Percentiles rank a stretch among this genome's conserved stretches.
Evolutionary conservation across 768 basidiomycete species (phyloP).

Genomic region (Boletus pseudopeckii): DNA sequence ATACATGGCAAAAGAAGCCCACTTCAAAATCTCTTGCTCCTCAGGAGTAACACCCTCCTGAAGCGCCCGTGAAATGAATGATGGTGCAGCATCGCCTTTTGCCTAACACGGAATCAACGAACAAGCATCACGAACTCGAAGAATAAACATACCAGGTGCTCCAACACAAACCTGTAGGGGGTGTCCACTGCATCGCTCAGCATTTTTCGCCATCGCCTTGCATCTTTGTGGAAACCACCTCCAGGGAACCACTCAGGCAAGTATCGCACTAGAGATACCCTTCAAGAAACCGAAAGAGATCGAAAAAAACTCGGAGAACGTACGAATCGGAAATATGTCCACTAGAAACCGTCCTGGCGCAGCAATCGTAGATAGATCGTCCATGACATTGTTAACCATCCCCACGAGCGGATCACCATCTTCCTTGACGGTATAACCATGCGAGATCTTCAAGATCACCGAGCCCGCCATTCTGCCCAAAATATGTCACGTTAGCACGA

Average conservation of each 20-base stretch:
- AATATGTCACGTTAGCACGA: background rate
- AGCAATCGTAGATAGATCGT: constrained; percentile 4
- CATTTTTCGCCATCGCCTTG: constrained; percentile 2
- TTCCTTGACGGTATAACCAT: constrained; percentile 34
- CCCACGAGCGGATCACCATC: constrained; percentile 33
- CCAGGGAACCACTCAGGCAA: constrained; percentile 25
- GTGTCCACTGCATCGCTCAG: background rate
- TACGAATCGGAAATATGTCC: constrained; percentile 10
- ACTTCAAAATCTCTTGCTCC: constrained; percentile 14
- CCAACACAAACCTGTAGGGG: constrained; percentile 8
- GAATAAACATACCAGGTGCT: constrained; percentile 10
- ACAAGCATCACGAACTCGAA: background rate
- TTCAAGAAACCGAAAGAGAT: background rate
- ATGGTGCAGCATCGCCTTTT: constrained; percentile 6
- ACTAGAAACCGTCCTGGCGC: constrained; percentile 11
- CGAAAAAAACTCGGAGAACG: background rate
- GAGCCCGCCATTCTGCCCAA: constrained; percentile 32
- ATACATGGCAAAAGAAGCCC: constrained; percentile 18
- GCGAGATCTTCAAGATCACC: constrained; percentile 34
- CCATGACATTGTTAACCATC: constrained; percentile 23
- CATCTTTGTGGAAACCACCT: constrained; percentile 12
- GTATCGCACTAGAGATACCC: constrained; percentile 6
- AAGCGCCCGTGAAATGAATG: constrained; percentile 10
- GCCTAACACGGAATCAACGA: background rate
- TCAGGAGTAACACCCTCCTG: constrained; percentile 2